Evolutionary conservation across 768 basidiomycete genomes (phyloP).

Genomic region (Amanita pallidorosea): DNA sequence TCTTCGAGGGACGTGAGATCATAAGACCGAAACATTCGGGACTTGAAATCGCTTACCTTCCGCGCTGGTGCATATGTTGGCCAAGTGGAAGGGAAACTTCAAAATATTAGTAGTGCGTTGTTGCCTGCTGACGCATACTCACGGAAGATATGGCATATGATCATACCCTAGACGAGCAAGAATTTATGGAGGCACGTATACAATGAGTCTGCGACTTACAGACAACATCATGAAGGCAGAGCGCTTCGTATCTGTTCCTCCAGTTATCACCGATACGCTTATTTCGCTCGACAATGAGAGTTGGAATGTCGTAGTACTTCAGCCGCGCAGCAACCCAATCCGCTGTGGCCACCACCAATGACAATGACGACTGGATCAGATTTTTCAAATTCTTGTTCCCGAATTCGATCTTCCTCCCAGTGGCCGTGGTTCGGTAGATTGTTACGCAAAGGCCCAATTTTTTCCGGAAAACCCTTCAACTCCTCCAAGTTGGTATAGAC

Average conservation of each 20-base stretch:
- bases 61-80: slow-evolving; percentile 43
- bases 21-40: slow-evolving; percentile 31
- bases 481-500: slow-evolving; percentile 40
- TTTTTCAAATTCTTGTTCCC: slow-evolving; percentile 29
- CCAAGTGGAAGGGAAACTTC: slow-evolving; percentile 46
- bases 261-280: slow-evolving; percentile 47
- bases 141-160: slow-evolving; percentile 41
- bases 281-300: slow-evolving; percentile 49
- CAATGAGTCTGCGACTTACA: slow-evolving; percentile 20
- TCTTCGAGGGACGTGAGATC: slow-evolving; percentile 21
- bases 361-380: slow-evolving; percentile 42
- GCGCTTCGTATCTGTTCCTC: slow-evolving; percentile 47
- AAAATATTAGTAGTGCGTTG: background rate
- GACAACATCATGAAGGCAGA: slow-evolving; percentile 45
- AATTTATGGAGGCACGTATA: slow-evolving; percentile 10
- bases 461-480: slow-evolving; percentile 33
- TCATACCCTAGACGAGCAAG: slow-evolving; percentile 16
- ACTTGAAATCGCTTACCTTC: slow-evolving; percentile 44
- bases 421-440: slow-evolving; percentile 31
- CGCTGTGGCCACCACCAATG: slow-evolving; percentile 52
- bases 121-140: slow-evolving; percentile 10
- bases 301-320: slow-evolving; percentile 38
- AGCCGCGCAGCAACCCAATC: slow-evolving; percentile 55
- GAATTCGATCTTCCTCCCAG: slow-evolving; percentile 32
- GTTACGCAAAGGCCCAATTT: slow-evolving; percentile 28